Conservation (phyloP, 805 yeast genomes). For the Starmerella lactis-condensi region DNA sequence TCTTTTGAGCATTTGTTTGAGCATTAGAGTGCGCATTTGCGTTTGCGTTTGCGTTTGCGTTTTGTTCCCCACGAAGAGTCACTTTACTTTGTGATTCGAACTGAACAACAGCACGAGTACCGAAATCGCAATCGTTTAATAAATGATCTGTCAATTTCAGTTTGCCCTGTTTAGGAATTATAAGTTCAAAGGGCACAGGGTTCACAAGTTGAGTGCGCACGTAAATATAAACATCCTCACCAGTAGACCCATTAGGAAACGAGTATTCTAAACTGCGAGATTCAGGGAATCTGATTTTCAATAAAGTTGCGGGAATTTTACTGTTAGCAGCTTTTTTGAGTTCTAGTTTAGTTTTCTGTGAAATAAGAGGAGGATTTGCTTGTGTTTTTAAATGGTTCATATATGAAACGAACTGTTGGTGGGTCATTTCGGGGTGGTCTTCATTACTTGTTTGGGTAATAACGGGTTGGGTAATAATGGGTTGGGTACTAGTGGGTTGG, state of each 20-base stretch:
- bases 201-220: slow-evolving; percentile 21
- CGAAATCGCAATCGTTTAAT: slow-evolving; percentile 27
- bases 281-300: slow-evolving; percentile 44
- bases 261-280: slow-evolving; percentile 32
- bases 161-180: slow-evolving; percentile 35
- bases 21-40: too few relatives aligned
- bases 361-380: slow-evolving; percentile 26
- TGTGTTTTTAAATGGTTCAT: slow-evolving; percentile 31
- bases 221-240: slow-evolving; percentile 21
- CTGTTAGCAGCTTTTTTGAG: slow-evolving; percentile 17
- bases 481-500: too few relatives aligned
- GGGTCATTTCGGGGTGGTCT: slow-evolving; percentile 28
- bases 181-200: slow-evolving; percentile 25
- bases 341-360: slow-evolving; percentile 26
- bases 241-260: slow-evolving; percentile 31
- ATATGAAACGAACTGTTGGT: slow-evolving; percentile 36
- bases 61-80: too few relatives aligned
- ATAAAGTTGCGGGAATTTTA: slow-evolving; percentile 22
- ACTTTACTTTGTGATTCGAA: slow-evolving; percentile 9
- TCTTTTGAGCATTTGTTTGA: too few relatives aligned
- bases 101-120: slow-evolving; percentile 30
- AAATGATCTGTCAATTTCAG: too few relatives aligned
- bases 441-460: too few relatives aligned
- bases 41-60: too few relatives aligned
- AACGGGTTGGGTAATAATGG: too few relatives aligned